phyloP scores from a whole-genome alignment of 176 grass and related monocot species.

The Carex pumila region DNA sequence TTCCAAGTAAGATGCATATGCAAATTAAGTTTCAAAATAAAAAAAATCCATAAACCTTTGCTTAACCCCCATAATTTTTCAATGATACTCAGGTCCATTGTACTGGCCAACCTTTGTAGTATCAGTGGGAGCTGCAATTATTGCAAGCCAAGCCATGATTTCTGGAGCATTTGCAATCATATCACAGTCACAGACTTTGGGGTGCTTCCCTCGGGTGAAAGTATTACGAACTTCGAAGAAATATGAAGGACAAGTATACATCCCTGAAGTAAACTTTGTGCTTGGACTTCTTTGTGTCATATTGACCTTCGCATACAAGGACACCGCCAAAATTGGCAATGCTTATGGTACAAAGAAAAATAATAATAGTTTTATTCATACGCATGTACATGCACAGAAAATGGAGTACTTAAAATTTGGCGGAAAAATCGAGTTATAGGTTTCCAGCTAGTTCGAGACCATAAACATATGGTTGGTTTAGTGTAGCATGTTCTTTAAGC shows the following conservation, averaged over 20 bases:
- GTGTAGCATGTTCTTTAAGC: no score
- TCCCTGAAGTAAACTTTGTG: slow-evolving; percentile 55
- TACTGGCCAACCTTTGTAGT: slow-evolving; percentile 65
- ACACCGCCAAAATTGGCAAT: slow-evolving; percentile 48
- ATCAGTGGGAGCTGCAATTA: slow-evolving; percentile 45
- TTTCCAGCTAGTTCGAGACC: no score
- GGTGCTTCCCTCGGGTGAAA: slow-evolving; percentile 55
- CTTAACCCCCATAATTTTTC: neutral
- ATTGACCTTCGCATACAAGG: slow-evolving; percentile 42
- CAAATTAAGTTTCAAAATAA: neutral
- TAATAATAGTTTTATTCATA: no score
- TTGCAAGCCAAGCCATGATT: slow-evolving; percentile 68
- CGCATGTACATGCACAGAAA: no score
- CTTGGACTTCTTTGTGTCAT: slow-evolving; percentile 39
- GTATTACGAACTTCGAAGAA: slow-evolving; percentile 57
- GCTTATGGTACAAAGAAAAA: slow-evolving; percentile 39
- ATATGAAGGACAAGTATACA: slow-evolving; percentile 66
- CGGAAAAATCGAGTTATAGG: no score
- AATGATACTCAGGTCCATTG: slow-evolving; percentile 31
- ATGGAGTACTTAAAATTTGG: no score
- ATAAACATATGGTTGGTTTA: no score
- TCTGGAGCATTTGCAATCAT: slow-evolving; percentile 58
- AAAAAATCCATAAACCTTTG: neutral
- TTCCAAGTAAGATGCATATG: slow-evolving; percentile 31
- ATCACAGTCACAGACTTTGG: slow-evolving; percentile 42